Percentiles rank a stretch among this genome's conserved stretches.
phyloP scores from a whole-genome alignment of 2,329 filamentous ascomycete species.

The Exophiala sp. region DNA sequence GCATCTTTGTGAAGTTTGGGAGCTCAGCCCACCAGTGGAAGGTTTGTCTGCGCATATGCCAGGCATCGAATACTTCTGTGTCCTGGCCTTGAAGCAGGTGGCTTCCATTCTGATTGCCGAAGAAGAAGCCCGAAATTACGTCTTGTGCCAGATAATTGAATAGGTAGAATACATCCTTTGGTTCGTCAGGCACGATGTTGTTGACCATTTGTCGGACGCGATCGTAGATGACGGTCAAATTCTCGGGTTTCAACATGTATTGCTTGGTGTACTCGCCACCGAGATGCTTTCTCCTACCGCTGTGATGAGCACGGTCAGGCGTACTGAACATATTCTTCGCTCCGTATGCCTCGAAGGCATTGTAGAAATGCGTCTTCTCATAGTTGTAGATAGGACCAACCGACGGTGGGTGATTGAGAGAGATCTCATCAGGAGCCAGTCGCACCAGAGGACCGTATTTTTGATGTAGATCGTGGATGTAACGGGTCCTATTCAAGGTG shows the following conservation, averaged over 20 bases:
- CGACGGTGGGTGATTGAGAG: slow-evolving; percentile 42
- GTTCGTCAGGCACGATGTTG: slow-evolving; percentile 4
- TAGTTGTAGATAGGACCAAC: slow-evolving; percentile 37
- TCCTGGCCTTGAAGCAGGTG: slow-evolving; percentile 9
- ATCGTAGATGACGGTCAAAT: slow-evolving; percentile 9
- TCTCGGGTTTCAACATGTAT: slow-evolving; percentile 6
- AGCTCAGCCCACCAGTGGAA: slow-evolving; percentile 12
- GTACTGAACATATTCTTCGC: slow-evolving; percentile 39
- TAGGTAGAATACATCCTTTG: slow-evolving; percentile 7
- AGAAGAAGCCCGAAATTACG: slow-evolving; percentile 12
- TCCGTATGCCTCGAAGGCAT: slow-evolving; percentile 21
- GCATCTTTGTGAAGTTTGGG: slow-evolving; percentile 4
- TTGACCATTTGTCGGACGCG: slow-evolving; percentile 10
- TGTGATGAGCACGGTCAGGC: slow-evolving; percentile 6
- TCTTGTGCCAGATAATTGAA: slow-evolving; percentile 12
- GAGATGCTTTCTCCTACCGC: slow-evolving; percentile 8
- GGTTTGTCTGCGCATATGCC: slow-evolving; percentile 9
- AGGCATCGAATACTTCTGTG: slow-evolving; percentile 10
- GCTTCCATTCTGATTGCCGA: slow-evolving; percentile 10
- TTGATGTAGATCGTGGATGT: slow-evolving; percentile 55
- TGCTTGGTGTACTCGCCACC: slow-evolving; percentile 10
- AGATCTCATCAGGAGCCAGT: slow-evolving; percentile 68
- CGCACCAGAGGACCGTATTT: slow-evolving; percentile 71
- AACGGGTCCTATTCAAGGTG: slow-evolving; percentile 7
- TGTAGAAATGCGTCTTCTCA: slow-evolving; percentile 35